These are phyloP conservation scores for Mycena haematopus DNA, from an alignment of 768 basidiomycete species.

Conservation along the genomic window DNA sequence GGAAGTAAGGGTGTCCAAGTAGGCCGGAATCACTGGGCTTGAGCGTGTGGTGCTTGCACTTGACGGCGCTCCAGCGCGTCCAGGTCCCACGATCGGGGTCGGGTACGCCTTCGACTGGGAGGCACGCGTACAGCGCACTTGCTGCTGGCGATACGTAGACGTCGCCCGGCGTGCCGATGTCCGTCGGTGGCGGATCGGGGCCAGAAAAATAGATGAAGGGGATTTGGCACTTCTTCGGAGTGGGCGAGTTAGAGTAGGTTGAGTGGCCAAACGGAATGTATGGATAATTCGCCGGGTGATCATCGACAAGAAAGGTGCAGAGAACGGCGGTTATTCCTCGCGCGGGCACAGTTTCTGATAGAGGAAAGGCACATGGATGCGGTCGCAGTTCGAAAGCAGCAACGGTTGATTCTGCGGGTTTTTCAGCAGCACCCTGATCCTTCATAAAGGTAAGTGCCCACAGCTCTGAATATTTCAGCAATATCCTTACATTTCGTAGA, in stretches of 20 bases:
- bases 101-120: not conserved
- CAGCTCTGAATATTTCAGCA: not conserved
- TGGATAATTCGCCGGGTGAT: slow-evolving; percentile 4
- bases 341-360: not conserved
- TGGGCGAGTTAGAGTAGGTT: not conserved
- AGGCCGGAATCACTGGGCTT: slow-evolving; percentile 5
- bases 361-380: slow-evolving; percentile 5
- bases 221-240: slow-evolving; percentile 6
- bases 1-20: slow-evolving; percentile 13
- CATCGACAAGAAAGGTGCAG: slow-evolving; percentile 5
- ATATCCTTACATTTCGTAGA: not conserved
- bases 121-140: slow-evolving; percentile 8
- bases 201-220: slow-evolving; percentile 10
- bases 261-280: not conserved
- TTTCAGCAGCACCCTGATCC: not conserved
- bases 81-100: not conserved
- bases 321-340: not conserved
- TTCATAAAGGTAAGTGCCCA: not conserved
- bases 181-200: slow-evolving; percentile 17
- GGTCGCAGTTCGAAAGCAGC: not conserved
- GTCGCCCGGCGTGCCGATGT: slow-evolving; percentile 10
- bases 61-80: slow-evolving; percentile 17
- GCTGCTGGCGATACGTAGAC: slow-evolving; percentile 6
- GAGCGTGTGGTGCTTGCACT: not conserved
- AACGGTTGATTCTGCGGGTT: not conserved